Base-by-base conservation (phyloP, 371 early-diverging fungal genomes). In the Rhizopus microsporus region DNA sequence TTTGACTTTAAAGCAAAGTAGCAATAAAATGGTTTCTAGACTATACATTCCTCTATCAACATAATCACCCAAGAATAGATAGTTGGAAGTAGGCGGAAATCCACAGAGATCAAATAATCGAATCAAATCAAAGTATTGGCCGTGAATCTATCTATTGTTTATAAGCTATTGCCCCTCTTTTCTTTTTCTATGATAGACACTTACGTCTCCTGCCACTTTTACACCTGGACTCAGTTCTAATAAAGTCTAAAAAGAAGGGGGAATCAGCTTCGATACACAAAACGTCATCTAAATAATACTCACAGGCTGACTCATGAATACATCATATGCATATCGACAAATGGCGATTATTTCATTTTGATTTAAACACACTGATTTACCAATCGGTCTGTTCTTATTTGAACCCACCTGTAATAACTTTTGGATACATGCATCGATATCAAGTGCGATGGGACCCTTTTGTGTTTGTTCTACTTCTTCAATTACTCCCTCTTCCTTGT, bases 41-140 rank as follows among this genome's bases (percentile, higher is more conserved):
- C 88, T 88, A 71, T 95, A 93, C 72, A 93, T 94, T 13, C 99
- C 99, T 50, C 99, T 85, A 72, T 98, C 96, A 1, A 98, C 99
- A 75, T 99, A 99, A 69, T 99, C 99, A 8, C 97, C 97, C 39
- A 98, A 68, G 67, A 98, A 97, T 53, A 98, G 72, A 69, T 92
- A 97, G 81, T 91, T 95, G 67, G 86, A 80, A 44, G 68, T 74
- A 4, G 88, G 97, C 54, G 89, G 98, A 77, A 85, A 93, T 43
- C 90, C 98, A 74, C 87, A 59, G 84, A 81, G 83, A 66, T 90
- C 91, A 72, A 94, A 99, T 42, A 96, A 67, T 51, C 92, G 81
- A 60, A 94, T 74, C 49, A 98, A 77, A 68, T 98, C 98, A 15
- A 85, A 72, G 69, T 86, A 90, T 82, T 98, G 99, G 7, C 99